Base-by-base conservation (phyloP, 768 basidiomycete species). In the Boletus pseudo-olivaceus region DNA sequence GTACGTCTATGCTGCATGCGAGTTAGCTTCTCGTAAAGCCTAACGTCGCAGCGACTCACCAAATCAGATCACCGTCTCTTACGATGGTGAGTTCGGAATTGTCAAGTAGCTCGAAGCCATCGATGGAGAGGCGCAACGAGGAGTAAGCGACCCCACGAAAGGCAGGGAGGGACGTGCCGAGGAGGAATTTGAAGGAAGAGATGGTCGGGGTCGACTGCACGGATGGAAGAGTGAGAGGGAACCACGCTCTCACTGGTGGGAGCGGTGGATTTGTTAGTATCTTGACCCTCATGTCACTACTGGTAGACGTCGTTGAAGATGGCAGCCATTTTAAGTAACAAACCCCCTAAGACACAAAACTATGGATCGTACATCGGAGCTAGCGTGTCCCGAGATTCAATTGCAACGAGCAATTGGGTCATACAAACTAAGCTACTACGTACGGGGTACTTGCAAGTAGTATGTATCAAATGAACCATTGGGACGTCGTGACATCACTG, bases 241-340 rank as follows among this genome's bases (percentile, higher is more conserved):
- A 81, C 83, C 83, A 85, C 6, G 76, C 80, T 55, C 77, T 80
- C 14, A 81, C 55, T 23, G 66, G 70, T 2, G 79, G 78, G 14
- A 85, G 71, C 34, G 82, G 82, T 32, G 71, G 61, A 5, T 64
- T 62, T 0, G 79, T 75, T 53, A 78, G 78, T 51, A 85, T 70
- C 58, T 76, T 76, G 47, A 84, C 64, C 11, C 83, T 77, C 82
- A 84, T 59, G 10, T 20, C 19, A 6, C 12, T 33, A 6, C 32
- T 33, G 1, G 19, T 34, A 23, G 40, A 20, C 15, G 44, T 42
- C 10, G 38, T 19, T 20, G 4, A 32, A 38, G 37, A 37, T 1
- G 4, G 6, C 14, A 32, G 11, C 19, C 29, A 14, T 29, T 38
- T 48, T n/a, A 8, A 12, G 49, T 30, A 27, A 44, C 32, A 34